Conservation (phyloP, 352 stramenopile species). For the Globisporangium iwayamae region DNA sequence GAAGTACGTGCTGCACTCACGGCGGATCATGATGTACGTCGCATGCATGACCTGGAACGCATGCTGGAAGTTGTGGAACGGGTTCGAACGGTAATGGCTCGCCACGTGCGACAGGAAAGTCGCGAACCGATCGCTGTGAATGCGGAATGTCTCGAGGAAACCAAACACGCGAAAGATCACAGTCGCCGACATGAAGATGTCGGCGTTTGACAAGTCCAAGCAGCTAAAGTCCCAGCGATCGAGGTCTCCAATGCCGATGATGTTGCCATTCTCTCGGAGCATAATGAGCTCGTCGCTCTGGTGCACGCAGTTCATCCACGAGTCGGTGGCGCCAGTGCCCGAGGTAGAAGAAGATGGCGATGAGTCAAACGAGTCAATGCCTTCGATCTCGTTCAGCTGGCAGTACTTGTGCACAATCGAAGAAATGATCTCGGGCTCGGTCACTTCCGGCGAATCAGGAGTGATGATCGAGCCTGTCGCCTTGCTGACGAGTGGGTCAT, state of each 20-base stretch:
- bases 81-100: constrained; percentile 57
- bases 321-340: not conserved
- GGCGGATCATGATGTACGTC: constrained; percentile 43
- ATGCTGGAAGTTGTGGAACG: constrained; percentile 80
- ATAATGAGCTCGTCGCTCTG: constrained; percentile 19
- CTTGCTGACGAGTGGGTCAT: constrained; percentile 8
- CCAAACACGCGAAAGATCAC: constrained; percentile 55
- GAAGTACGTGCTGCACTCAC: constrained; percentile 40
- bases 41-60: constrained; percentile 65
- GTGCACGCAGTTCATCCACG: constrained; percentile 11
- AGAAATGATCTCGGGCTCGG: constrained; percentile 49
- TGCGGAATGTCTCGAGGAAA: constrained; percentile 49
- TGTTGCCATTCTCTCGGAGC: constrained; percentile 22
- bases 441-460: constrained; percentile 23
- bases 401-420: constrained; percentile 64
- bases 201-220: constrained; percentile 47
- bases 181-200: constrained; percentile 43
- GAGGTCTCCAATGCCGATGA: constrained; percentile 44
- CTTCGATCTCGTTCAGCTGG: constrained; percentile 43
- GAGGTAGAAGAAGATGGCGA: constrained; percentile 4
- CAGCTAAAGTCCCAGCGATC: constrained; percentile 51
- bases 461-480: constrained; percentile 8
- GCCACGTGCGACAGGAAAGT: constrained; percentile 57
- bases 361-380: constrained; percentile 25
- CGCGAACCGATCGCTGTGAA: constrained; percentile 45